Evolutionary conservation across 1,284 basidiomycete species (phyloP), one percentile per base, ranked within the genome.

Genomic region (Trametes hirsuta): DNA sequence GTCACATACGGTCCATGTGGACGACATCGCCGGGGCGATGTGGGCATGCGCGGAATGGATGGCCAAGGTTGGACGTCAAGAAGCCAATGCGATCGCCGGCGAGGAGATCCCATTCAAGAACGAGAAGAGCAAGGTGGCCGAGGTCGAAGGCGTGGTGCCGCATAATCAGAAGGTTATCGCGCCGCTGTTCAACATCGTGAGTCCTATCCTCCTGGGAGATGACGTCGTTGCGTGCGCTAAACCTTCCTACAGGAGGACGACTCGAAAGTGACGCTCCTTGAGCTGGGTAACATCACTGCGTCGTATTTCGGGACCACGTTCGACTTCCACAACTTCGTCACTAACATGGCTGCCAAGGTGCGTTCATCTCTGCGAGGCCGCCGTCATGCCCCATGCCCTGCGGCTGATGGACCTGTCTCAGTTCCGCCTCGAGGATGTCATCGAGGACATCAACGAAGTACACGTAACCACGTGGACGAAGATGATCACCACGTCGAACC

Each of bases 391-490:
- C 30, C 30, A 30, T 30, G 30, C 30, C 30, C 30, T 30, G 30
- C 8, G 30, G 30, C 30, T 30, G 30, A 30, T 30, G 30, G 36
- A 48, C 48, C 10, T 49, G 12, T 47, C 34, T 11, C 54, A 84
- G 82, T 75, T 85, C 71, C 81, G 77, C 68, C 82, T 88, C 45
- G 84, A 89, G 44, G 90, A 92, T 64, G 77, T 85, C 59, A 84
- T 94, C 2, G 92, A 95, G 69, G 92, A 95, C 53, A 92, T 94
- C 69, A 95, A 95, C 71, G 93, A 95, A 71, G 85, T 87, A 66
- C 94, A 96, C 71, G 89, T 95, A 45, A 81, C 85, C 62, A 87
- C 85, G 5, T 97, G 94, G 94, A 90, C 86, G 1, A 82, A 91
- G 66, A 94, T 97, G 91, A 80, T 94, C 61, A 78, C 79, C 18